phyloP scores from a whole-genome alignment of 2,329 filamentous ascomycete genomes.

The Monosporascus sp. region DNA sequence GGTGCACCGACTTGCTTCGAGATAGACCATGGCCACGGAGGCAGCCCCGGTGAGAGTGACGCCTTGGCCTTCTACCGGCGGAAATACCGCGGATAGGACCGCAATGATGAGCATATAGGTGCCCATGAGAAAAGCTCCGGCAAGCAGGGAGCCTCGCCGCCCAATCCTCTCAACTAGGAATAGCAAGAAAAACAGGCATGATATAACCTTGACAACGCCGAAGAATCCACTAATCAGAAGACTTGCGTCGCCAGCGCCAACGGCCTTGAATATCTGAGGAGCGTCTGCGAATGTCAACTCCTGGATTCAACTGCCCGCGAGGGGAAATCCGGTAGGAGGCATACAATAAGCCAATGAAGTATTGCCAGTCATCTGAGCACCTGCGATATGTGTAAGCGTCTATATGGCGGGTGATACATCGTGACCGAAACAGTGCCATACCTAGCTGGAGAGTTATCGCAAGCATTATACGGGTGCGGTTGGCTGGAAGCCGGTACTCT shows the following conservation, averaged over 20 bases:
- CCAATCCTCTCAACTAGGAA: slow-evolving; percentile 46
- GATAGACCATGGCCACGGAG: slow-evolving; percentile 45
- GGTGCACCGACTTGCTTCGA: slow-evolving; percentile 32
- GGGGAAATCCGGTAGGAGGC: background rate
- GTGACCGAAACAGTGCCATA: slow-evolving; percentile 5
- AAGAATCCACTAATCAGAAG: slow-evolving; percentile 49
- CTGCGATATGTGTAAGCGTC: slow-evolving; percentile 7
- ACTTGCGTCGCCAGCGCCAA: slow-evolving; percentile 41
- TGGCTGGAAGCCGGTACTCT: slow-evolving; percentile 40
- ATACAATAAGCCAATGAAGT: slow-evolving; percentile 45
- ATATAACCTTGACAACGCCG: slow-evolving; percentile 45
- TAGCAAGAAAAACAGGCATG: slow-evolving; percentile 40
- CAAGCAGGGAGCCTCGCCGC: slow-evolving; percentile 42
- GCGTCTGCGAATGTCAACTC: slow-evolving; percentile 30
- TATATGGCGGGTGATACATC: too few species aligned
- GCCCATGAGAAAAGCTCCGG: slow-evolving; percentile 44
- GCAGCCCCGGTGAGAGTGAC: slow-evolving; percentile 37
- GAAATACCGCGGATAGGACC: slow-evolving; percentile 40
- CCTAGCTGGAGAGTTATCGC: slow-evolving; percentile 45
- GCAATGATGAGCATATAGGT: slow-evolving; percentile 48
- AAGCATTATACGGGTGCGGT: slow-evolving; percentile 42
- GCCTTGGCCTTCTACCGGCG: slow-evolving; percentile 26
- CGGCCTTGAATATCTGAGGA: slow-evolving; percentile 45
- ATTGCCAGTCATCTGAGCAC: slow-evolving; percentile 43
- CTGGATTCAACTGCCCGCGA: background rate